Conservation (phyloP, 352 stramenopile genomes). For the Lagenidium giganteum region DNA sequence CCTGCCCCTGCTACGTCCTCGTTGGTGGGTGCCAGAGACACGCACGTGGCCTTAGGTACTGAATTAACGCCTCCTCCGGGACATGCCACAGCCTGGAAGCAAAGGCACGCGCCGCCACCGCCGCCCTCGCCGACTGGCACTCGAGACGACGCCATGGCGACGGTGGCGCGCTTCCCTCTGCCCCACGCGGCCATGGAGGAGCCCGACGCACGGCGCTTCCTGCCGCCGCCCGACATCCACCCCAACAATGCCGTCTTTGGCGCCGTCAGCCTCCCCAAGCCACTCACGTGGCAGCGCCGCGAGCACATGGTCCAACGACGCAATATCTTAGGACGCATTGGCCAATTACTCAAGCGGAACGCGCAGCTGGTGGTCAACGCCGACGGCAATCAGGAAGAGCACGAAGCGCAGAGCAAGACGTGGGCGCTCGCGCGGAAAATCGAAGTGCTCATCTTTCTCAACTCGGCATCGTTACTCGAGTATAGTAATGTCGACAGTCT, state of each 20-base stretch:
- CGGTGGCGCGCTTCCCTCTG: conserved; percentile 5
- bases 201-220: conserved; percentile 19
- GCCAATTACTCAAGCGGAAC: conserved; percentile 53
- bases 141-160: conserved; percentile 5
- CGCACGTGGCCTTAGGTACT: no score
- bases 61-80: no score
- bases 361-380: conserved; percentile 28
- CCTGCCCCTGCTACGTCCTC: neutral
- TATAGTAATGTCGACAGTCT: conserved; percentile 80
- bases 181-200: neutral
- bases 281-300: conserved; percentile 77
- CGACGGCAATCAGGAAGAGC: neutral
- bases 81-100: no score
- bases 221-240: conserved; percentile 53
- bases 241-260: conserved; percentile 77
- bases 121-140: neutral
- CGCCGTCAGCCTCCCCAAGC: conserved; percentile 54
- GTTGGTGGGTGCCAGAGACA: no score
- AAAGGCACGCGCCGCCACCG: neutral
- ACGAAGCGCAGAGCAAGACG: conserved; percentile 32
- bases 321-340: conserved; percentile 62
- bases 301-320: conserved; percentile 67
- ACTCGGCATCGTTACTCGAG: conserved; percentile 77
- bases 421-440: conserved; percentile 77
- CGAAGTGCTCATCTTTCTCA: conserved; percentile 78